Base-by-base conservation (phyloP, 2,329 filamentous ascomycete genomes). In the Colletotrichum chrysophilum region DNA sequence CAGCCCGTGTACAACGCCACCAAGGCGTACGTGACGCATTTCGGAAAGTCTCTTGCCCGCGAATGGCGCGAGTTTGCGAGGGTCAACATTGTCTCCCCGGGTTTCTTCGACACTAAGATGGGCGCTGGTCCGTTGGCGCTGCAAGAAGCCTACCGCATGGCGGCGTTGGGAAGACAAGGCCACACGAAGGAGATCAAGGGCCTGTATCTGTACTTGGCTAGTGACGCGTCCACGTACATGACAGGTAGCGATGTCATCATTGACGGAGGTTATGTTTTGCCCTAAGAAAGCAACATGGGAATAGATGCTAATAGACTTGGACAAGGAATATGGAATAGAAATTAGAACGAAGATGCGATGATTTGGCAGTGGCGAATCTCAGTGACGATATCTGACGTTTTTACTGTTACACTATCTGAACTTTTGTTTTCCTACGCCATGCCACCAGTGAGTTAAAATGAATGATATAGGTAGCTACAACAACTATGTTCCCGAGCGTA, bases 141-240 rank as follows among this genome's bases (percentile, higher is more conserved):
- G 9, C 86, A 89, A 21, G 89, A 90, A 79, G 87, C 85, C 2
- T 84, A 87, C 60, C 80, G 87, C 1, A 90, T 91, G 89, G 84
- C 89, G 1, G 84, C 85, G 3, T 78, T 90, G 18, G 88, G 90
- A 48, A 88, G 91, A 76, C 88, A 92, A 77, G 91, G 90, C 30
- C 88, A 93, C 79, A 91, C 91, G 5, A 92, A 91, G 85, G 92
- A 93, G 85, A 85, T 93, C 77, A 93, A 93, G 87, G 91, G 90
- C 7, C 82, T 89, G 16, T 91, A 90, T 77, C 81, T 90, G 48
- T 90, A 90, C 79, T 82, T 90, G 34, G 87, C 86, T n/a, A 89
- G 87, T 32, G 87, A 89, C 74, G 88, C 89, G 3, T 86, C 84
- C 38, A 87, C 85, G 18, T 90, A 89, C 80, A 88, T 85, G 79